phyloP scores from a whole-genome alignment of 2,329 filamentous ascomycete species.

The Verticillium alfalfae region DNA sequence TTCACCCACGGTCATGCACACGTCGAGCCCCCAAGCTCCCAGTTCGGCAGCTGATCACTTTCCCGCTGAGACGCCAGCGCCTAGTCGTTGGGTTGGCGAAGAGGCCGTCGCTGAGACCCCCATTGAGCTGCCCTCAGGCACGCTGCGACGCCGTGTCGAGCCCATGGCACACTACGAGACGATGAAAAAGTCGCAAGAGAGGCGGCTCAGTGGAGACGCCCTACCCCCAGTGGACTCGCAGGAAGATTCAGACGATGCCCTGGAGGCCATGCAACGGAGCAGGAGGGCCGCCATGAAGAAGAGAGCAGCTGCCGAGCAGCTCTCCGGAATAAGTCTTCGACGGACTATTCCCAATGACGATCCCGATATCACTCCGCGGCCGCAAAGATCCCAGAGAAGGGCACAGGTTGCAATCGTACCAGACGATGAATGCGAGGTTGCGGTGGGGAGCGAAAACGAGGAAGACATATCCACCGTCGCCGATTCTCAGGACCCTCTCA shows the following conservation, averaged over 20 bases:
- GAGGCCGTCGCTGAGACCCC: neutral
- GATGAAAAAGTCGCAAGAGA: conserved; percentile 40
- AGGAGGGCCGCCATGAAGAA: conserved; percentile 30
- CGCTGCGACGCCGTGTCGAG: conserved; percentile 7
- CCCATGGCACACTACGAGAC: conserved; percentile 38
- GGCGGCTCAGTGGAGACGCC: conserved; percentile 20
- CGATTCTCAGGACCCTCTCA: conserved; percentile 9
- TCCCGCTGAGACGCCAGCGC: neutral
- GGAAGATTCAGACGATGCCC: conserved; percentile 28
- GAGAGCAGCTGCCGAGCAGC: conserved; percentile 30
- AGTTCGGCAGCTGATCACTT: neutral
- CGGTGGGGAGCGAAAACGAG: conserved; percentile 5
- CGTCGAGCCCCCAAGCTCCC: conserved; percentile 32
- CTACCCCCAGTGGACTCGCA: conserved; percentile 17
- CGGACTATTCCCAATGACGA: neutral
- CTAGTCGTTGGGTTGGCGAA: neutral
- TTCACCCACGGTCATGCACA: conserved; percentile 32
- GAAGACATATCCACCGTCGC: conserved; percentile 9
- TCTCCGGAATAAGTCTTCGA: conserved; percentile 32
- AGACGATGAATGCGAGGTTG: neutral
- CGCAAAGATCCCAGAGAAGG: neutral
- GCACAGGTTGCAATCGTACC: neutral
- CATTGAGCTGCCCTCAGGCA: neutral
- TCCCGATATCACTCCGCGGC: neutral
- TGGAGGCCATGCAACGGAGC: conserved; percentile 24